Evolutionary conservation across 768 basidiomycete genomes (phyloP), one percentile per base, ranked within the genome.

Genomic region (Mycena capillaripes): DNA sequence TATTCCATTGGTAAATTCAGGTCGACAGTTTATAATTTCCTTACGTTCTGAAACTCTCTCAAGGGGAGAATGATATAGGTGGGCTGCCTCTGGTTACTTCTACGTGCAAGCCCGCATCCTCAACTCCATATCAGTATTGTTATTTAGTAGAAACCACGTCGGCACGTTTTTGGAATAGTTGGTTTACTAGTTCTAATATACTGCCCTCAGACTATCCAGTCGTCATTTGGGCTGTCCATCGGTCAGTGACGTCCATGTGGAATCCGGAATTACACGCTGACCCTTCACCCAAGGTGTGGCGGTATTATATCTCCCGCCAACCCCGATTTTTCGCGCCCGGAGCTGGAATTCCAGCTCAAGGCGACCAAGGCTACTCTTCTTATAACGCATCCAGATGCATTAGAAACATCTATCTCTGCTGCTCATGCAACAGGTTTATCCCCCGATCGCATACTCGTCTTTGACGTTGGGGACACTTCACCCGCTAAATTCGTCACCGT

Each of bases 101-200:
- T 57, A 38, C 21, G 12, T n/a, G 34, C 27, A 12, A 14, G 38
- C 0, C 27, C 16, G 27, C 2, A 25, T 57, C n/a, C 29, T 53
- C 16, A 60, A 11, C 53, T 48, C 30, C 30, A 44, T 21, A 42
- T 27, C 73, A 93, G 92, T 91, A 10, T 82, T 92, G 66, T 77
- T 92, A 48, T 92, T 89, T 78, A 91, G 91, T 70, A 86, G 90
- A 32, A 94, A 94, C 77, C 90, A 92, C 75, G 78, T 92, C 48
- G 92, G 91, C 90, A 72, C 48, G 85, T 76, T 12, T 36, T 23
- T 4, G 30, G n/a, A 7, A 27, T 14, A 23, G 29, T 42, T 12
- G 8, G 17, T 11, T 19, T 27, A 14, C 19, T 6, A 17, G 36
- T 44, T 30, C 42, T 17, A 44, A 21, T 58, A 52, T 60, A 23